phyloP scores from a whole-genome alignment of 2,329 filamentous ascomycete genomes.

The Cercospora nicotianae region DNA sequence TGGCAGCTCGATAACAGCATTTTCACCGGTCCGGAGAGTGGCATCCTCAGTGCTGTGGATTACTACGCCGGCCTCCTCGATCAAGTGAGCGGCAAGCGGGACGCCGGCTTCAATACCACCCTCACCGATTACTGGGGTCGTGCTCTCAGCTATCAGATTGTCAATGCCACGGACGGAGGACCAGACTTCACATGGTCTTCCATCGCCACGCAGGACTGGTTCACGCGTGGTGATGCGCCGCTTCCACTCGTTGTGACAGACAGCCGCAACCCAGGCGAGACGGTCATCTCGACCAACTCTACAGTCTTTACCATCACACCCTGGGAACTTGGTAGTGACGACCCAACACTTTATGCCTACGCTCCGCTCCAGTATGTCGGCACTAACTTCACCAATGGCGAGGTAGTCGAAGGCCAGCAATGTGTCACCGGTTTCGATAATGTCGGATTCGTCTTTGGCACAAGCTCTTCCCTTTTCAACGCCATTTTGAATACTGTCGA shows the following conservation, averaged over 20 bases:
- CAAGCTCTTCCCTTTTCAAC: conserved; percentile 83
- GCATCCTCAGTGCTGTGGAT: conserved; percentile 54
- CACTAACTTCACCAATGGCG: conserved; percentile 67
- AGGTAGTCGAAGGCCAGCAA: conserved; percentile 52
- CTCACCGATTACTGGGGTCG: conserved; percentile 84
- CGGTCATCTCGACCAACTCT: conserved; percentile 65
- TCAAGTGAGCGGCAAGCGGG: conserved; percentile 60
- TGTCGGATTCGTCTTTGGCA: conserved; percentile 80
- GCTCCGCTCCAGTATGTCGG: conserved; percentile 70
- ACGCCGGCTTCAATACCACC: conserved; percentile 66
- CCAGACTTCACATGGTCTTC: conserved; percentile 80
- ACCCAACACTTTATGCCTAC: conserved; percentile 71
- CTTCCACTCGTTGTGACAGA: conserved; percentile 74
- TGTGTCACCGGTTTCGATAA: conserved; percentile 84
- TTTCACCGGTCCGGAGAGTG: conserved; percentile 56
- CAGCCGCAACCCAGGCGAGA: conserved; percentile 62
- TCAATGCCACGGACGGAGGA: conserved; percentile 74
- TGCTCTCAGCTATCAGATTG: conserved; percentile 79
- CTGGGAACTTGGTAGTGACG: conserved; percentile 75
- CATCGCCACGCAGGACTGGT: conserved; percentile 63
- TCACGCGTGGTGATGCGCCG: conserved; percentile 63
- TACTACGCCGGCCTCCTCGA: conserved; percentile 64
- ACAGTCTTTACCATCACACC: conserved; percentile 78
- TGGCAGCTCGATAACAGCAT: conserved; percentile 67
- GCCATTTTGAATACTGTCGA: conserved; percentile 68